phyloP scores from a whole-genome alignment of 345 rosid species.

The Euphorbia peplus region DNA sequence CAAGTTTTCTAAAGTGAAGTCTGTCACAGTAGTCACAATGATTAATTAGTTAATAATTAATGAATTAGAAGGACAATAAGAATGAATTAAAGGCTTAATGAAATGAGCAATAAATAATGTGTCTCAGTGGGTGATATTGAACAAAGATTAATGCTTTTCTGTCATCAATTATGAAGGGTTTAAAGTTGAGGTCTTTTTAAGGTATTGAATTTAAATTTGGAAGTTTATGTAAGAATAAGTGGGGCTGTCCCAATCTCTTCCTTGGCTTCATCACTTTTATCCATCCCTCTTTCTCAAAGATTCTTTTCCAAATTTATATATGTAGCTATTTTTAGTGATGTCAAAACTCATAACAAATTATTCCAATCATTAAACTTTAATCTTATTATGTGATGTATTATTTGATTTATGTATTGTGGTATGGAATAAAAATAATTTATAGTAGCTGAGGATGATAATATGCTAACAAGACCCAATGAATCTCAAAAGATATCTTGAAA shows the following conservation, averaged over 20 bases:
- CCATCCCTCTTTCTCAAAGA: slow-evolving; percentile 2
- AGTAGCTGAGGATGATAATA: no score
- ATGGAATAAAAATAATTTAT: no score
- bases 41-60: slow-evolving; percentile 4
- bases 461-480: no score
- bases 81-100: no score
- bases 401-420: no score
- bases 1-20: slow-evolving; percentile 2
- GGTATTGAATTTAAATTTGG: slow-evolving; percentile 17
- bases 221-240: slow-evolving; percentile 6
- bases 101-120: no score
- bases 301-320: no score
- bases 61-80: neutral
- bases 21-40: slow-evolving; percentile 1
- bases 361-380: no score
- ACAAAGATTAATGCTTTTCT: slow-evolving; percentile 19
- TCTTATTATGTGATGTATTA: no score
- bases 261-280: slow-evolving; percentile 20
- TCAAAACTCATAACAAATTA: no score
- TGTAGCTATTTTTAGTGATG: no score
- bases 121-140: slow-evolving; percentile 2
- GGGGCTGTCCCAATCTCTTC: slow-evolving; percentile 17
- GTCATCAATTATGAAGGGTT: slow-evolving; percentile 32
- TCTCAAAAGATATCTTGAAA: no score
- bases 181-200: neutral